Evolutionary conservation across 352 stramenopile genomes (phyloP), one percentile per base, ranked within the genome.

Genomic region (Phytophthora pseudosyringae): DNA sequence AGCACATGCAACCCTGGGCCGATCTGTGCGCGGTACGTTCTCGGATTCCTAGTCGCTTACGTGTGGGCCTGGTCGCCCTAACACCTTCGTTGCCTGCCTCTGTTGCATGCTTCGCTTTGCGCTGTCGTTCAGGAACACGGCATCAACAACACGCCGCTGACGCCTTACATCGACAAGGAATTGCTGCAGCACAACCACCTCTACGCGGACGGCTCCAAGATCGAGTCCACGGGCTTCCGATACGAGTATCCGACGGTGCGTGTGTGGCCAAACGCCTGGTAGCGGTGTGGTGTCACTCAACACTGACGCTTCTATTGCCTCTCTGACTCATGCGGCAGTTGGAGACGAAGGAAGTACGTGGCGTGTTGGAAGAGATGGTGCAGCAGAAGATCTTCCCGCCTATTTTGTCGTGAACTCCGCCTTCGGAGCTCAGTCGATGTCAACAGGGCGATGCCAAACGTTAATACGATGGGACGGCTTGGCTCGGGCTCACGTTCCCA

Each of bases 161-260:
- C 84, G 48, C 88, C 88, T 26, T 95, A 94, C 80, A 94, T 95
- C 51, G 88, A 95, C 72, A 93, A 93, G 71, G 88, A 95, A 67
- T 61, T 95, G 64, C 65, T 95, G 49, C 78, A 89, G 60, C 86
- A 93, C 66, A 94, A 94, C 67, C 88, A 94, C 45, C 67, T 95
- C 12, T 94, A 89, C 66, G 73, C 75, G 8, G 71, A 93, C 50
- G 86, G 88, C 53, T 81, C 79, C 12, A 92, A 89, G 70, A 90
- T 96, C 61, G 83, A 94, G 53, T 62, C 69, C 33, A 93, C 78
- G 7, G 86, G 88, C 28, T 96, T 96, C 57, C 51, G 60, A 62
- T 95, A 95, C 71, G 60, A 75, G 46, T 76, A 90, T 61, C 84
- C 84, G n/a, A 78, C 60, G 61, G 84, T 93, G 68, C n/a, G 71